Base-by-base conservation (phyloP, 495 filamentous ascomycete species). In the Sporormia fimetaria region DNA sequence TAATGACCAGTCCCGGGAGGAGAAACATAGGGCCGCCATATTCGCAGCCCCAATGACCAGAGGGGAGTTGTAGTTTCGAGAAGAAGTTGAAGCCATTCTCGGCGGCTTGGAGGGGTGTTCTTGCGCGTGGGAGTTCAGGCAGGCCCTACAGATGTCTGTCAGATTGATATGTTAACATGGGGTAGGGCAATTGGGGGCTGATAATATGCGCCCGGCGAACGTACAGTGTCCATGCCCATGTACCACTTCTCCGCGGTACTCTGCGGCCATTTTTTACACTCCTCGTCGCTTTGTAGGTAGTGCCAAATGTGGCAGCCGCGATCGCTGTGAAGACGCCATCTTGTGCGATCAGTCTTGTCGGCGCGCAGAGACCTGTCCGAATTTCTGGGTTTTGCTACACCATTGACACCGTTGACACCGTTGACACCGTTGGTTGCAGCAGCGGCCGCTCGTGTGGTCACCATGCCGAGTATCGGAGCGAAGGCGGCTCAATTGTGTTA, bases 21-120 rank as follows among this genome's bases (percentile, higher is more conserved):
- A 98, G 74, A 57, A 98, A 95, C 70, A 80, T 75, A 0, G 78
- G 76, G 1, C 87, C 90, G 44, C 90, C 90, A 64, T 96, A 98
- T 58, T 96, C 90, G 64, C 87, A 95, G 3, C 70, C 90, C 90
- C 90, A 98, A 57, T 94, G 83, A 3, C 90, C 90, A 6, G 83
- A 76, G 29, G 80, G 75, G 0, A 94, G 71, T 55, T 98, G 90
- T 26, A 96, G 70, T 33, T 86, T 73, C 24, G 86, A 83, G 67
- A 90, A 94, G 69, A 93, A 98, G 2, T 74, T 69, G 37, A 98
- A 67, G 35, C 79, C 85, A 64, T 96, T 96, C 45, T 75, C 69
- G 17, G 80, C 83, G 6, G 81, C 67, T 51, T 84, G 71, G 32
- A 90, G 69, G 11, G 87, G 80, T 5, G 71, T 86, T 44, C 75